A percentile compares a stretch with the other conserved stretches of the same genome.
Conservation (phyloP, 305 asterid genomes). For the Fraxinus floribunda region DNA sequence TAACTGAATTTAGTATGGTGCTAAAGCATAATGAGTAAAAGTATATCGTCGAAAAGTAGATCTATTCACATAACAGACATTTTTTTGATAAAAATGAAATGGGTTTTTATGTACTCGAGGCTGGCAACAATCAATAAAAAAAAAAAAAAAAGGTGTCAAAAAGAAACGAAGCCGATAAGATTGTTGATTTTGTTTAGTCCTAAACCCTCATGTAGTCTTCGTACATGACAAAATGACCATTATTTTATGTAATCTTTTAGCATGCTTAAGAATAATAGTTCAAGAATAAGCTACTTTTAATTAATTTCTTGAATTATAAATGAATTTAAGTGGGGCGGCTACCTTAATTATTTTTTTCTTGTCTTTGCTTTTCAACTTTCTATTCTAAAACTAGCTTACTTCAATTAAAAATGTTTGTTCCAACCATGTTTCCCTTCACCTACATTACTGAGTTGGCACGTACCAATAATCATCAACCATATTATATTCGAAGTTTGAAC, state of each 20-base stretch:
- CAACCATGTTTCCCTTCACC: conserved; percentile 8
- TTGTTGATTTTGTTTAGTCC: not conserved
- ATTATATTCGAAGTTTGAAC: conserved; percentile 4
- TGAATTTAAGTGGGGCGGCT: conserved; percentile 25
- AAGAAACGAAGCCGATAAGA: not conserved
- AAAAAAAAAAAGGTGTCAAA: not conserved
- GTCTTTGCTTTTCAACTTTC: not conserved
- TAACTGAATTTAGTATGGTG: too few species aligned
- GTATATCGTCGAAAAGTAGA: too few species aligned
- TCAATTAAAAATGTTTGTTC: conserved; percentile 14
- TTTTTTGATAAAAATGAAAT: too few species aligned
- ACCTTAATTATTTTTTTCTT: not conserved
- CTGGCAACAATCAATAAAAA: too few species aligned
- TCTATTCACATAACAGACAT: too few species aligned
- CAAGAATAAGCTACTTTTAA: not conserved
- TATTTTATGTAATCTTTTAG: conserved; percentile 4
- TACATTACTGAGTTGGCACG: conserved; percentile 25
- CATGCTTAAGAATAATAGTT: conserved; percentile 10
- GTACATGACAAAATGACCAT: conserved; percentile 39
- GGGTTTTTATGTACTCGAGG: not conserved
- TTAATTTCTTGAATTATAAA: not conserved
- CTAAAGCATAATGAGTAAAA: too few species aligned
- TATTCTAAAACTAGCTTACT: not conserved
- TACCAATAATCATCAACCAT: conserved; percentile 15
- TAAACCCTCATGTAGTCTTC: conserved; percentile 3